Evolutionary conservation across 2,329 filamentous ascomycete genomes (phyloP), one percentile per base, ranked within the genome.

Genomic region (Pseudogymnoascus sp.): DNA sequence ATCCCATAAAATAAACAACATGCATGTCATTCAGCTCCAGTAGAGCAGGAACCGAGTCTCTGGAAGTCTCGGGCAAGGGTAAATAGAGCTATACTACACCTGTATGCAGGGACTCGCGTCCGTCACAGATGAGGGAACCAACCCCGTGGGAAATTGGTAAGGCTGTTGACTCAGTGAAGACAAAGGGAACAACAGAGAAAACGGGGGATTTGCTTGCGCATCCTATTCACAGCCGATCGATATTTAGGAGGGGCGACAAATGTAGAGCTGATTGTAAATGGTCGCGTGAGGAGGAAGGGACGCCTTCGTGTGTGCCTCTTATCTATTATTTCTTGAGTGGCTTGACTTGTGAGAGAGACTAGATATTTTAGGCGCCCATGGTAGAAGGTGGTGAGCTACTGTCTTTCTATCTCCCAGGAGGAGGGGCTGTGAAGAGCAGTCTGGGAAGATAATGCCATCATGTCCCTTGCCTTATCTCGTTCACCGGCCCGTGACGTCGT

Each of bases 21-120:
- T 56, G 50, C 50, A 56, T 10, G 50, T 56, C 50, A 56, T 56
- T 14, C 29, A 56, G 50, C 50, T 56, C n/a, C 33, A 56, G 50
- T 35, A 5, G n/a, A 33, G n/a, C 6, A 56, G 10, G n/a, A 56
- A 33, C 50, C 50, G 50, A 33, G 6, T 21, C 50, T 21, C 29
- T 21, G 50, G 50, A 33, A 56, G 33, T 19, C n/a, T 56, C 29
- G 16, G 50, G 29, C 29, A 56, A 56, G 29, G 29, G 29, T 56
- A 33, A 53, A 56, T 21, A 4, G 50, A 26, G 19, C 33, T 29
- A 31, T 53, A 31, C n/a, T 16, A 2, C 14, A 40, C n/a, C 37
- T 14, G 19, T 56, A 56, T 35, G 50, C 47, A 33, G 50, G 50
- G 50, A 11, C 50, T 56, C 29, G 29, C 50, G 50, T 21, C 26